These are phyloP conservation scores for Salix udensis DNA, from an alignment of 345 rosid genomes.

Conservation along the genomic window DNA sequence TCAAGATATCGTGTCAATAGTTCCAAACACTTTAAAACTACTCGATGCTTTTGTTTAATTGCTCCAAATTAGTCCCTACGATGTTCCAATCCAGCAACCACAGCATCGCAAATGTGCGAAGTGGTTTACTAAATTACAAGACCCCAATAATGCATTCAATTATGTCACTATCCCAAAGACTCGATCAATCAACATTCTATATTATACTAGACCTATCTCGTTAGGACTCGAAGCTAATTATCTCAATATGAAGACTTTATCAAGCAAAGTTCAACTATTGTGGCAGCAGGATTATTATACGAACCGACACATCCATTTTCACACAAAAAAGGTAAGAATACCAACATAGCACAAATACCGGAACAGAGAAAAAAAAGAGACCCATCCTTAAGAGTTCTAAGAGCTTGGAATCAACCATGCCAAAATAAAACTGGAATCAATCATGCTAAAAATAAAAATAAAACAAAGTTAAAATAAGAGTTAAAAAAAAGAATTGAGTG, in stretches of 20 bases:
- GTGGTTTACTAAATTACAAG: background rate
- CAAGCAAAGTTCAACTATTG: background rate
- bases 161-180: background rate
- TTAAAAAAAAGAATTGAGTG: background rate
- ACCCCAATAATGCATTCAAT: background rate
- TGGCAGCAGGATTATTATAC: background rate
- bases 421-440: background rate
- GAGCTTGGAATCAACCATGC: background rate
- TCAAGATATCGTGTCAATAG: constrained; percentile 11
- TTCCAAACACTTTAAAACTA: constrained; percentile 20
- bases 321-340: background rate
- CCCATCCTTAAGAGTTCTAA: background rate
- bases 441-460: background rate
- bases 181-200: background rate
- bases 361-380: background rate
- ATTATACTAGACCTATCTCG: background rate
- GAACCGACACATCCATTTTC: background rate
- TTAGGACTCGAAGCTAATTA: background rate
- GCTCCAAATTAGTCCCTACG: background rate
- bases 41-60: background rate
- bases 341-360: background rate
- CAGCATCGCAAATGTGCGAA: background rate
- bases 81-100: constrained; percentile 10
- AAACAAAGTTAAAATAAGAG: background rate
- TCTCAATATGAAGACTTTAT: background rate